Evolutionary conservation across 225 moss, liverwort and hornwort species (phyloP).

Genomic region (Sphagnum contortum): DNA sequence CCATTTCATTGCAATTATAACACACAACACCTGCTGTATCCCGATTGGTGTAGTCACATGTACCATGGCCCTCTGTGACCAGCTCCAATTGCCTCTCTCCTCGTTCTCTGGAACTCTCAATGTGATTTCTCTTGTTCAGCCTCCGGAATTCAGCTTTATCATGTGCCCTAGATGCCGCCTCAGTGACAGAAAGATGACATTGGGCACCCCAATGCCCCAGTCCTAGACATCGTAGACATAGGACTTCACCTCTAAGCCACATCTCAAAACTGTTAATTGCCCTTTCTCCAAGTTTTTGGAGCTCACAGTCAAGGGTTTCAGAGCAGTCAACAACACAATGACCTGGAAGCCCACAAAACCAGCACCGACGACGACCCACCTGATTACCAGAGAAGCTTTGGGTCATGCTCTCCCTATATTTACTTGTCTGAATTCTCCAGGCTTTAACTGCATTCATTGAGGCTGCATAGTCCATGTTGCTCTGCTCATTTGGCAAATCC

Average conservation of each 20-base stretch:
- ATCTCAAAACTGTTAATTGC: background rate
- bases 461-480: background rate
- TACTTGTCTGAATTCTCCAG: constrained; percentile 4
- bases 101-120: background rate
- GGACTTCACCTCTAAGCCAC: constrained; percentile 1
- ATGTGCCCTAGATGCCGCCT: constrained; percentile 4
- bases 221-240: constrained; percentile 6
- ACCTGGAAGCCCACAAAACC: constrained; percentile 12
- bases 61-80: background rate
- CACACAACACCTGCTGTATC: constrained; percentile 6
- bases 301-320: constrained; percentile 11
- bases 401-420: background rate
- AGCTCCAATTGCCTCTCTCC: background rate
- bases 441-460: constrained; percentile 8
- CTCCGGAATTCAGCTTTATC: constrained; percentile 3
- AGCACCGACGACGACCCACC: background rate
- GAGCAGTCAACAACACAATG: constrained; percentile 5
- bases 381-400: background rate
- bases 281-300: constrained; percentile 1
- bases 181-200: constrained; percentile 6
- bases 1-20: constrained; percentile 7
- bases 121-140: background rate
- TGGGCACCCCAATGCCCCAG: constrained; percentile 11
- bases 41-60: background rate
- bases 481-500: background rate